Conservation (phyloP, 352 stramenopile genomes). For the Phytophthora megakarya region DNA sequence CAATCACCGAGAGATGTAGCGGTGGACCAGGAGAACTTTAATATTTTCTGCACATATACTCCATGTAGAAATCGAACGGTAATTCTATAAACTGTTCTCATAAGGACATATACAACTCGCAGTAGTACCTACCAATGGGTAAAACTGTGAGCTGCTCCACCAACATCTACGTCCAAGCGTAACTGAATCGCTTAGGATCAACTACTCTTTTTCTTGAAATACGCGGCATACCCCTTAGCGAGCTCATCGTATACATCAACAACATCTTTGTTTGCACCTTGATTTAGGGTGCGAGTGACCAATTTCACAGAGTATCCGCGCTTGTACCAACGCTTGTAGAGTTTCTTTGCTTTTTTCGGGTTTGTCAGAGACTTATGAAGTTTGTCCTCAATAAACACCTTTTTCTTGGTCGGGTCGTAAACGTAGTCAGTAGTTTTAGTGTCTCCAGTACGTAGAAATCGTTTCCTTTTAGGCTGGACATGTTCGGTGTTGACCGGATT, state of each 20-base stretch:
- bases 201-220: not conserved
- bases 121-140: constrained; percentile 11
- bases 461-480: not conserved
- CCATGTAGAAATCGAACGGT: too few relatives aligned
- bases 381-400: constrained; percentile 19
- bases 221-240: constrained; percentile 10
- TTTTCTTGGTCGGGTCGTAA: constrained; percentile 2
- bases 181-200: too few relatives aligned
- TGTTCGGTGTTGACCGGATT: not conserved
- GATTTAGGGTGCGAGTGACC: not conserved
- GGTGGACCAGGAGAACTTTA: too few relatives aligned
- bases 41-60: too few relatives aligned
- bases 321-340: constrained; percentile 23
- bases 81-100: too few relatives aligned
- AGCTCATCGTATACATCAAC: constrained; percentile 8
- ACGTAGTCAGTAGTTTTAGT: not conserved
- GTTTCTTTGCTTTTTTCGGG: constrained; percentile 16
- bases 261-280: constrained; percentile 19
- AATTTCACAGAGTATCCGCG: constrained; percentile 12
- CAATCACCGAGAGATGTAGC: too few relatives aligned
- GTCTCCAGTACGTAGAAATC: constrained; percentile 6
- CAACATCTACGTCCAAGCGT: too few relatives aligned
- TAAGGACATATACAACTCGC: too few relatives aligned
- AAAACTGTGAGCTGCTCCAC: too few relatives aligned
- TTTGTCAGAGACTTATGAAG: constrained; percentile 15